Percentiles rank a stretch among this genome's conserved stretches.
phyloP scores from a whole-genome alignment of 2,329 filamentous ascomycete genomes.

The Diatrype stigma region DNA sequence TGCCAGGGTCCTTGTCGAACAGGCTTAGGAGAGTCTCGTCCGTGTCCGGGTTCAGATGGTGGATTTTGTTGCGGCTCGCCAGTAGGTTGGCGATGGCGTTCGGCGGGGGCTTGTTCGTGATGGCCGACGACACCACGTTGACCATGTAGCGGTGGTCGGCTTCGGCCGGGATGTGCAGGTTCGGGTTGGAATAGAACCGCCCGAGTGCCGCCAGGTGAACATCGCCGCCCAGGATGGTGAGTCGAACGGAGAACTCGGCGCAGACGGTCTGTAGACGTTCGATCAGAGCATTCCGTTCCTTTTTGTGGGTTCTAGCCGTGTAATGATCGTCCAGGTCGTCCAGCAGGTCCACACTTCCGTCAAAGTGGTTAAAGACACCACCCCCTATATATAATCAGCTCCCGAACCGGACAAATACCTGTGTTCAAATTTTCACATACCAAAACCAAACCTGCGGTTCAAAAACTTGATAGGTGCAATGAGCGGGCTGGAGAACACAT shows the following conservation, averaged over 20 bases:
- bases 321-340: conserved; percentile 96
- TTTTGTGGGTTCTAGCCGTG: conserved; percentile 86
- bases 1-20: conserved; percentile 85
- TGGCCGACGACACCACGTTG: conserved; percentile 90
- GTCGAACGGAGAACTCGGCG: conserved; percentile 78
- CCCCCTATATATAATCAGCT: conserved; percentile 58
- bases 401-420: too few relatives aligned
- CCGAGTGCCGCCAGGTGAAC: conserved; percentile 90
- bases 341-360: conserved; percentile 86
- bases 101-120: conserved; percentile 91
- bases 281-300: conserved; percentile 75
- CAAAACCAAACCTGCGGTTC: conserved; percentile 83
- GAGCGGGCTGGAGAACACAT: conserved; percentile 79
- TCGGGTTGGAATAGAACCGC: conserved; percentile 89
- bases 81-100: conserved; percentile 85
- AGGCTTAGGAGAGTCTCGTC: conserved; percentile 93
- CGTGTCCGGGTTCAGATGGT: conserved; percentile 66
- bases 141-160: conserved; percentile 91
- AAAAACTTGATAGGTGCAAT: conserved; percentile 86
- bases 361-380: conserved; percentile 87
- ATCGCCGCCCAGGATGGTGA: conserved; percentile 91
- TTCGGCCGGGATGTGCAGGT: conserved; percentile 70
- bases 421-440: conserved; percentile 29
- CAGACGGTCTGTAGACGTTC: conserved; percentile 79
- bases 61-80: conserved; percentile 81